Evolutionary conservation across 108 stramenopile genomes (phyloP).

Genomic region (Conticribra guillardii): DNA sequence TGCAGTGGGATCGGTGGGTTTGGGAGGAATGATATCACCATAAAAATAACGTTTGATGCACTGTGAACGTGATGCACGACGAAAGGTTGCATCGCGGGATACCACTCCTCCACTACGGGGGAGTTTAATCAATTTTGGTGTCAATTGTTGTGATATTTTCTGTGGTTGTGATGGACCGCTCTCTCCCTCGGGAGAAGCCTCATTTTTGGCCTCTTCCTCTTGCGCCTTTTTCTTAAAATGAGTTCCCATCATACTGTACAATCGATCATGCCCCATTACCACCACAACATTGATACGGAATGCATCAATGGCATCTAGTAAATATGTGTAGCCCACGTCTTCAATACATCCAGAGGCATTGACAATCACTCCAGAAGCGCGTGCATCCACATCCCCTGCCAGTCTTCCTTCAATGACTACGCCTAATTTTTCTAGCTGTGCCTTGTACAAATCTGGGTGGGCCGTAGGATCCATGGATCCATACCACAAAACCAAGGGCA

Average conservation of each 20-base stretch:
- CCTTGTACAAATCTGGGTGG: conserved; percentile 74
- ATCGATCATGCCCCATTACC: conserved; percentile 86
- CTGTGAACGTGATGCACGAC: conserved; percentile 63
- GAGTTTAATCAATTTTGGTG: conserved; percentile 83
- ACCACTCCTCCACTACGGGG: conserved; percentile 86
- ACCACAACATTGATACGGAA: conserved; percentile 77
- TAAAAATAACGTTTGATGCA: conserved; percentile 85
- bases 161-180: background rate
- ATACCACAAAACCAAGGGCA: conserved; percentile 84
- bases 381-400: conserved; percentile 59
- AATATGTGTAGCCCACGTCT: conserved; percentile 63
- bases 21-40: conserved; percentile 53
- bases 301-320: conserved; percentile 72
- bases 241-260: conserved; percentile 82
- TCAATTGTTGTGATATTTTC: background rate
- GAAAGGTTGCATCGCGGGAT: conserved; percentile 64
- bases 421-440: conserved; percentile 73
- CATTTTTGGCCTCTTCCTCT: conserved; percentile 18
- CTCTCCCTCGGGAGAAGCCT: background rate
- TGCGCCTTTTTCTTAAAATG: conserved; percentile 59
- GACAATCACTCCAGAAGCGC: conserved; percentile 80
- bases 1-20: conserved; percentile 11
- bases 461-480: conserved; percentile 55
- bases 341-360: conserved; percentile 86
- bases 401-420: conserved; percentile 62